These are phyloP conservation scores for Pleurotus djamor DNA, from an alignment of 768 basidiomycete genomes.

Conservation along the genomic window DNA sequence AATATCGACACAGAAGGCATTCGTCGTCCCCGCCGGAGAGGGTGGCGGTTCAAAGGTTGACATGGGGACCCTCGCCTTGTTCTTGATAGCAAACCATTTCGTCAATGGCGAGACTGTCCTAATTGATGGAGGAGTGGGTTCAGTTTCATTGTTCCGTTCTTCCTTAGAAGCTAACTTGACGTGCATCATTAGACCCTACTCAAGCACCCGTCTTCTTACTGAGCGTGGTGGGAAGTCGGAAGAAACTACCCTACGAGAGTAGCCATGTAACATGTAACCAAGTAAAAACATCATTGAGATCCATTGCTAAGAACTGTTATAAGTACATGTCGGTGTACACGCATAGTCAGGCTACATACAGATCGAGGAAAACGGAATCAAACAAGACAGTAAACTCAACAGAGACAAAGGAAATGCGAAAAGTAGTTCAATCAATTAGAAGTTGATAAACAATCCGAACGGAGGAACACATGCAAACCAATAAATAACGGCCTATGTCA, in stretches of 20 bases:
- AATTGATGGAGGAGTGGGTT: conserved; percentile 41
- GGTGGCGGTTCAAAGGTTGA: conserved; percentile 32
- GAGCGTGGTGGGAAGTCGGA: not conserved
- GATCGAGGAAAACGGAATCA: too few relatives aligned
- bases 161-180: not conserved
- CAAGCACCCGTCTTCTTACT: conserved; percentile 7
- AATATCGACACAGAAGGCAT: conserved; percentile 11
- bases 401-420: not conserved
- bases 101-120: conserved; percentile 43
- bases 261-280: too few relatives aligned
- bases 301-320: too few relatives aligned
- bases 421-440: not conserved
- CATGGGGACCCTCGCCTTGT: conserved; percentile 36
- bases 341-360: too few relatives aligned
- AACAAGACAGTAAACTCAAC: too few relatives aligned
- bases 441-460: not conserved
- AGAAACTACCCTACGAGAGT: too few relatives aligned
- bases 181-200: not conserved
- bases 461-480: not conserved
- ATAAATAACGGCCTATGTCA: not conserved
- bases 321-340: too few relatives aligned
- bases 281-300: too few relatives aligned
- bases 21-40: conserved; percentile 28
- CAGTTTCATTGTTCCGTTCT: not conserved
- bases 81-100: conserved; percentile 39